phyloP scores from a whole-genome alignment of 805 yeast genomes.

The Starmerella scarabaei region DNA sequence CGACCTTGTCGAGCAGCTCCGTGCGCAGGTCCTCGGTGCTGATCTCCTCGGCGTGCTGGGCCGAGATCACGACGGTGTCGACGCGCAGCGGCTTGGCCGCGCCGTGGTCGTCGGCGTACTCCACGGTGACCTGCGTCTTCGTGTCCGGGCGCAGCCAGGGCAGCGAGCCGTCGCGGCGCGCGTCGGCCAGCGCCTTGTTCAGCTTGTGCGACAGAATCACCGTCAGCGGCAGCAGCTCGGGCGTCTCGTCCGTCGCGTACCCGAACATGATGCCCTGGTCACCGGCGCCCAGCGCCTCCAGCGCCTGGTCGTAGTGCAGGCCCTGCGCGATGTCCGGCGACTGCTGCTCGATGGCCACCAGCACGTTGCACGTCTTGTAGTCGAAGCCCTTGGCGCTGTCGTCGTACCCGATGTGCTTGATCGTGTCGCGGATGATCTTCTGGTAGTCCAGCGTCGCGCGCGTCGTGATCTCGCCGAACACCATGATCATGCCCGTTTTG shows the following conservation, averaged over 20 bases:
- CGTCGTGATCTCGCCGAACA: slow-evolving; percentile 98
- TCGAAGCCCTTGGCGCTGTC: slow-evolving; percentile 93
- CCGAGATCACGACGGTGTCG: slow-evolving; percentile 92
- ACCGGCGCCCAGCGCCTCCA: slow-evolving; percentile 98
- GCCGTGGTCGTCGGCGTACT: slow-evolving; percentile 87
- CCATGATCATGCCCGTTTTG: slow-evolving; percentile 99
- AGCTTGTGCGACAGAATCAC: slow-evolving; percentile 87
- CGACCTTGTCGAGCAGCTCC: slow-evolving; percentile 62
- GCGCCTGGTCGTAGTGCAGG: slow-evolving; percentile 85
- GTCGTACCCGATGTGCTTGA: slow-evolving; percentile 97
- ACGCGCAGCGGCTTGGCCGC: slow-evolving; percentile 93
- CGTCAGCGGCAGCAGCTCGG: slow-evolving; percentile 92
- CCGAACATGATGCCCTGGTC: slow-evolving; percentile 99
- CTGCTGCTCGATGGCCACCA: slow-evolving; percentile 98
- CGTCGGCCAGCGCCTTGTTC: slow-evolving; percentile 91
- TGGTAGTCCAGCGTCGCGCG: slow-evolving; percentile 91
- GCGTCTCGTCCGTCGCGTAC: slow-evolving; percentile 98
- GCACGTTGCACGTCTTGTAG: slow-evolving; percentile 97
- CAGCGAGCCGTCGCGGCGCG: slow-evolving; percentile 90
- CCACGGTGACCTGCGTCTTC: slow-evolving; percentile 98
- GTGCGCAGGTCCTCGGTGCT: slow-evolving; percentile 82
- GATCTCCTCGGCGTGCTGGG: slow-evolving; percentile 95
- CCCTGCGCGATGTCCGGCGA: slow-evolving; percentile 99
- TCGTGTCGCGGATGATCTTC: slow-evolving; percentile 94
- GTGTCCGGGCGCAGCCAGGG: slow-evolving; percentile 99